Conservation (phyloP, 2,329 filamentous ascomycete species). For the Fusarium pilosicola region DNA sequence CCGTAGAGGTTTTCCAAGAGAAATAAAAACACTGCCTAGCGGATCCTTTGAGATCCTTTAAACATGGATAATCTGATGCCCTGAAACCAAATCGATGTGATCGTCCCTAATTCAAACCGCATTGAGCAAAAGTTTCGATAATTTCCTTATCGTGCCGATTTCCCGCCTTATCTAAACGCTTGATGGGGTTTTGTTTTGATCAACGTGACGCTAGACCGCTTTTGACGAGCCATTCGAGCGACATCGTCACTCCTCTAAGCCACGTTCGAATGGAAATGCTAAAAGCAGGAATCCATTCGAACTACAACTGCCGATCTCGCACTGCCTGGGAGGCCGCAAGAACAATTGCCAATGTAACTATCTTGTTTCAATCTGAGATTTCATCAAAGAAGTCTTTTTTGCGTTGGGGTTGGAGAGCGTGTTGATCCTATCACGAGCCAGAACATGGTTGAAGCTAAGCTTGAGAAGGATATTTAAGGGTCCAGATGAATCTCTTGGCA, state of each 20-base stretch:
- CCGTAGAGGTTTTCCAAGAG: neutral
- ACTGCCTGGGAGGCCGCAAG: constrained; percentile 2
- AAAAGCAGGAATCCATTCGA: neutral
- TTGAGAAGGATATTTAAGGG: neutral
- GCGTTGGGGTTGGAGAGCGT: neutral
- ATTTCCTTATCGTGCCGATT: neutral
- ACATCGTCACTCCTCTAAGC: constrained; percentile 4
- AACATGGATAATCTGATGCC: neutral
- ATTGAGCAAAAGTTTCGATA: neutral
- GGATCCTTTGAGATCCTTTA: neutral
- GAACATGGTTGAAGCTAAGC: neutral
- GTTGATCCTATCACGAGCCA: neutral
- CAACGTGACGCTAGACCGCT: neutral
- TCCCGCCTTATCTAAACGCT: constrained; percentile 11
- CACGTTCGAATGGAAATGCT: neutral
- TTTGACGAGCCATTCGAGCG: constrained; percentile 2
- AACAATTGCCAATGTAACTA: neutral
- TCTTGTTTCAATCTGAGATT: neutral
- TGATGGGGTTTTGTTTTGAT: neutral
- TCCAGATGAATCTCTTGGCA: neutral
- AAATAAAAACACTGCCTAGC: neutral
- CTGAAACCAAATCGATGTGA: neutral
- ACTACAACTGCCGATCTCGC: neutral
- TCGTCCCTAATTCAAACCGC: neutral
- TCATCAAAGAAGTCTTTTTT: neutral